Evolutionary conservation across 139 green algal genomes (phyloP).

Genomic region (Spirogloea muscicola): DNA sequence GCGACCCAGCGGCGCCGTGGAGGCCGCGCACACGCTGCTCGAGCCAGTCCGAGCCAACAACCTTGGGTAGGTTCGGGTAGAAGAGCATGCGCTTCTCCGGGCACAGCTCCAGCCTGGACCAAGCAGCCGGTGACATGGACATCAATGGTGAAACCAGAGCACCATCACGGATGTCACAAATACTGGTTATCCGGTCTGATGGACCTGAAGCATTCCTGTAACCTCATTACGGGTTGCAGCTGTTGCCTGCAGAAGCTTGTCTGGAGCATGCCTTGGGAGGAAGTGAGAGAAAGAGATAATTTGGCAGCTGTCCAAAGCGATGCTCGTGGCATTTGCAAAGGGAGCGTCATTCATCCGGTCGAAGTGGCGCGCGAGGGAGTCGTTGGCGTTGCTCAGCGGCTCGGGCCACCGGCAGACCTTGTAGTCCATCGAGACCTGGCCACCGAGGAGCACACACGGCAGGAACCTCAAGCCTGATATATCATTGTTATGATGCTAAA

Average conservation of each 20-base stretch:
- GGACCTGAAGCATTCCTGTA: too few species aligned
- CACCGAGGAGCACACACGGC: too few species aligned
- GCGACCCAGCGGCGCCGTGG: not conserved
- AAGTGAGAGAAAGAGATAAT: conserved; percentile 54
- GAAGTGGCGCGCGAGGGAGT: conserved; percentile 23
- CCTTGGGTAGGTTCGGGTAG: conserved; percentile 71
- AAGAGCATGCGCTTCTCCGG: conserved; percentile 80
- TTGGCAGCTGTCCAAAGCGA: not conserved
- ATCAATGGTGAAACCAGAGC: too few species aligned
- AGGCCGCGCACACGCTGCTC: conserved; percentile 54
- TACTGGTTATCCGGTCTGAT: too few species aligned
- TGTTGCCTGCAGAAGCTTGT: too few species aligned
- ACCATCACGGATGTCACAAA: too few species aligned
- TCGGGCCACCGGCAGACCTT: conserved; percentile 50
- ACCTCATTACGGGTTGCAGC: too few species aligned
- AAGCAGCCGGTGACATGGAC: not conserved
- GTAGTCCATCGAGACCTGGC: conserved; percentile 48
- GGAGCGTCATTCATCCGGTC: conserved; percentile 29
- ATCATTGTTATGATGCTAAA: too few species aligned
- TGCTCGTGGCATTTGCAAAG: not conserved
- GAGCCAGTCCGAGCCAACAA: conserved; percentile 61
- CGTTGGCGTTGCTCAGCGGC: not conserved
- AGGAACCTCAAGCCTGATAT: too few species aligned
- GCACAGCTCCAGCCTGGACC: conserved; percentile 56
- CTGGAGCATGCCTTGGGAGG: conserved; percentile 39